Evolutionary conservation across 2,329 filamentous ascomycete species (phyloP).

Genomic region (Ceratocystis huliohia): DNA sequence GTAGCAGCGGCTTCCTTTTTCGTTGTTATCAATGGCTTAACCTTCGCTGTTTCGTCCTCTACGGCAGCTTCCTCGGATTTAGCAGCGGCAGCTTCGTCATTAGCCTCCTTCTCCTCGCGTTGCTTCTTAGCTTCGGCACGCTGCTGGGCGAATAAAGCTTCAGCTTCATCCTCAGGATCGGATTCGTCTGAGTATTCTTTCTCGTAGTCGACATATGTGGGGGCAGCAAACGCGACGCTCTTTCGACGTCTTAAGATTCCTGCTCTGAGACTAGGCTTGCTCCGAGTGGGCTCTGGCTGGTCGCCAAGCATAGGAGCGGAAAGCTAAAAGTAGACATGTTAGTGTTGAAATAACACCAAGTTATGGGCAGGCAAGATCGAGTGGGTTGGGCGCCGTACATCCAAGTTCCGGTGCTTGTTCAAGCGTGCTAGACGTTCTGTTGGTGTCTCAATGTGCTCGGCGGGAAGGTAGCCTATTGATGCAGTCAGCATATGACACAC

Average conservation of each 20-base stretch:
- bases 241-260: slow-evolving; percentile 76
- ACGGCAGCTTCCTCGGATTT: slow-evolving; percentile 24
- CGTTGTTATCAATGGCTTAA: slow-evolving; percentile 35
- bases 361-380: not conserved
- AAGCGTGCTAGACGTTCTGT: slow-evolving; percentile 84
- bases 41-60: slow-evolving; percentile 41
- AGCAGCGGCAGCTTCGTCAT: slow-evolving; percentile 11
- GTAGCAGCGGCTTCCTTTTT: slow-evolving; percentile 30
- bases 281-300: slow-evolving; percentile 51
- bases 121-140: slow-evolving; percentile 27
- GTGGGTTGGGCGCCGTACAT: slow-evolving; percentile 46
- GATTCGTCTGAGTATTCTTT: slow-evolving; percentile 65
- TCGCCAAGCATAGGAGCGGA: slow-evolving; percentile 52
- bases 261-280: slow-evolving; percentile 47
- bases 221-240: slow-evolving; percentile 71
- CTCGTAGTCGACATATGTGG: slow-evolving; percentile 80
- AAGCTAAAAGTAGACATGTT: slow-evolving; percentile 31
- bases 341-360: not conserved
- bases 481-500: slow-evolving; percentile 23
- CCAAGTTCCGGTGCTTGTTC: slow-evolving; percentile 97
- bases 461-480: slow-evolving; percentile 71
- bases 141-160: slow-evolving; percentile 29
- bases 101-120: slow-evolving; percentile 23
- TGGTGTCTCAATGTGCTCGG: slow-evolving; percentile 96
- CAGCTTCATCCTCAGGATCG: slow-evolving; percentile 48